Evolutionary conservation across 345 rosid species (phyloP).

Genomic region (Arabis alpina): DNA sequence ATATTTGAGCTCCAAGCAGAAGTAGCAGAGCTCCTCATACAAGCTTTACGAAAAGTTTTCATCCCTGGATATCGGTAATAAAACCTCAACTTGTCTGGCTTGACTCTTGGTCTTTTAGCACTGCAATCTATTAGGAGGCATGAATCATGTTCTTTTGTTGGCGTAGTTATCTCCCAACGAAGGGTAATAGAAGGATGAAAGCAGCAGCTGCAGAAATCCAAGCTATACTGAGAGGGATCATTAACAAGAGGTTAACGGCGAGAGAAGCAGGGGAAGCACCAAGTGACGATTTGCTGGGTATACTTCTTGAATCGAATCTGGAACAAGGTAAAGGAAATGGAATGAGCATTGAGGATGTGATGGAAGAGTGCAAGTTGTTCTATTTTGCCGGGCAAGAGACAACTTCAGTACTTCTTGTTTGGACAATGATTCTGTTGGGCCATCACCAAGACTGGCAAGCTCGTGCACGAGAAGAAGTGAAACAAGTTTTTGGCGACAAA

Average conservation of each 20-base stretch:
- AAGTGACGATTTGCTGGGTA: constrained; percentile 49
- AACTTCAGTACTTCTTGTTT: constrained; percentile 52
- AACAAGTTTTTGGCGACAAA: constrained; percentile 47
- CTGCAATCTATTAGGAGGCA: background rate
- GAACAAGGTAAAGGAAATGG: constrained; percentile 26
- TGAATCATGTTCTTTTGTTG: background rate
- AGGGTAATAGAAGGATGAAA: constrained; percentile 38
- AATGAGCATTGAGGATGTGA: constrained; percentile 51
- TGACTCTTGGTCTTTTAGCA: background rate
- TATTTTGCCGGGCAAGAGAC: constrained; percentile 69
- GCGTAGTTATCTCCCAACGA: constrained; percentile 42
- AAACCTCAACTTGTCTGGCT: constrained; percentile 3
- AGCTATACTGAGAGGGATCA: constrained; percentile 33
- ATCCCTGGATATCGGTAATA: constrained; percentile 68
- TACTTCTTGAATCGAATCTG: constrained; percentile 46
- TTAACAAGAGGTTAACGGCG: constrained; percentile 42
- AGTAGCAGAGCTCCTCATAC: constrained; percentile 42
- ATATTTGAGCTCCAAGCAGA: constrained; percentile 58
- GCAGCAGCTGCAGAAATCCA: constrained; percentile 27
- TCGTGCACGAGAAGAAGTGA: constrained; percentile 63
- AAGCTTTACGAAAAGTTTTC: constrained; percentile 36
- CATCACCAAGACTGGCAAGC: constrained; percentile 59
- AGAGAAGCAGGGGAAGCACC: constrained; percentile 39
- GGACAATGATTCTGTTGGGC: constrained; percentile 60
- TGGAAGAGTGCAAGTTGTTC: constrained; percentile 67